Evolutionary conservation across 495 filamentous ascomycete genomes (phyloP).

Genomic region (Xylaria intraflava): DNA sequence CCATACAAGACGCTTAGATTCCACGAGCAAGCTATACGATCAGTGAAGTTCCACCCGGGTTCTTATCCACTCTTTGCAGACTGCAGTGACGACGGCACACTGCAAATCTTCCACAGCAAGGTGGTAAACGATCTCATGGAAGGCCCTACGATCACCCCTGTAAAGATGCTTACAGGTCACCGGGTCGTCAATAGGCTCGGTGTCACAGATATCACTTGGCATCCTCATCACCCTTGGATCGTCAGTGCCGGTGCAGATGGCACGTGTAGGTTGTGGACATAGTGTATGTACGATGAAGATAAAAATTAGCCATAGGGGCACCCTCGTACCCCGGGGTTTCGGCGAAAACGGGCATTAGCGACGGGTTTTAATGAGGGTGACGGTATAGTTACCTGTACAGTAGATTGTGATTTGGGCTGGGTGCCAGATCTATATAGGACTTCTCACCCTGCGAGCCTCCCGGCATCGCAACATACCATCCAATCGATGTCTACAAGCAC

Average conservation of each 20-base stretch:
- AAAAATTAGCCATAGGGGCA: neutral
- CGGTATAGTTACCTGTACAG: neutral
- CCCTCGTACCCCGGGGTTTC: neutral
- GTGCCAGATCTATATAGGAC: neutral
- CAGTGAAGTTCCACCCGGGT: slow-evolving; percentile 77
- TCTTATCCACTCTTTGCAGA: slow-evolving; percentile 86
- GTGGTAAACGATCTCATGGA: slow-evolving; percentile 90
- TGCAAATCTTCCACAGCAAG: slow-evolving; percentile 96
- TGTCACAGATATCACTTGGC: slow-evolving; percentile 92
- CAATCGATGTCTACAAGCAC: too few species aligned
- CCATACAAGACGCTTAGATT: slow-evolving; percentile 96
- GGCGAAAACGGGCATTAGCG: neutral
- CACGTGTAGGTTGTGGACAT: slow-evolving; percentile 50
- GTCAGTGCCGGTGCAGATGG: slow-evolving; percentile 94
- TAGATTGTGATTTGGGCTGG: neutral
- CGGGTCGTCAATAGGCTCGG: slow-evolving; percentile 72
- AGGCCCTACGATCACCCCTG: slow-evolving; percentile 89
- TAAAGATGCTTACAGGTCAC: slow-evolving; percentile 91
- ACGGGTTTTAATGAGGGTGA: neutral
- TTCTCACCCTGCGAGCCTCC: too few species aligned
- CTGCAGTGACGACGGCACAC: slow-evolving; percentile 82
- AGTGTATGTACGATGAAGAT: slow-evolving; percentile 13
- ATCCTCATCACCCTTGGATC: slow-evolving; percentile 84
- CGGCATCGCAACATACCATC: too few species aligned
- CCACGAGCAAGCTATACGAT: slow-evolving; percentile 82